phyloP scores from a whole-genome alignment of 306 rosid species.

The Cajanus cajan region DNA sequence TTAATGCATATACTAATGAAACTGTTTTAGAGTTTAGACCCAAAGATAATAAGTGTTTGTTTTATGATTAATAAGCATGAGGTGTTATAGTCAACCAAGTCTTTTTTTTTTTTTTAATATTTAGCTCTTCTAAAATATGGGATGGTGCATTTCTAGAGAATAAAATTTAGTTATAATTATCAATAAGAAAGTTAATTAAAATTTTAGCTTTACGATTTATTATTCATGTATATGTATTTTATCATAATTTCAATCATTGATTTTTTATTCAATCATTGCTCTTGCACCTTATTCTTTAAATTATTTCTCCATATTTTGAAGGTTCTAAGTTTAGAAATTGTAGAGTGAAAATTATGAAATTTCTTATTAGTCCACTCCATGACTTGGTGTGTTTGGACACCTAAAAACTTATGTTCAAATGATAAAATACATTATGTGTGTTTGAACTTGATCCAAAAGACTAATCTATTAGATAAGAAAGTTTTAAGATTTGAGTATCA shows the following conservation, averaged over 20 bases:
- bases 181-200: neutral
- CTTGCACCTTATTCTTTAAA: neutral
- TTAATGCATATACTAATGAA: constrained; percentile 4
- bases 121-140: neutral
- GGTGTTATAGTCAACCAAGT: neutral
- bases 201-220: neutral
- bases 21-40: neutral
- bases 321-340: neutral
- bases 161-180: neutral
- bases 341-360: neutral
- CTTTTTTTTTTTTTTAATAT: neutral
- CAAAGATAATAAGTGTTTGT: neutral
- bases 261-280: neutral
- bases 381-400: neutral
- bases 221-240: neutral
- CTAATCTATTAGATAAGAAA: no score
- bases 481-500: no score
- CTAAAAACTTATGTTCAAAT: no score
- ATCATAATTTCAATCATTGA: neutral
- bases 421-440: no score
- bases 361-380: neutral
- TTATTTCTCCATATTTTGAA: neutral
- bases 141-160: neutral
- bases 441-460: no score
- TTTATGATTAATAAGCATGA: neutral